Percentiles rank a stretch among this genome's conserved stretches.
These are phyloP conservation scores for Anastatica hierochuntica DNA, from an alignment of 345 rosid species.

Conservation along the genomic window DNA sequence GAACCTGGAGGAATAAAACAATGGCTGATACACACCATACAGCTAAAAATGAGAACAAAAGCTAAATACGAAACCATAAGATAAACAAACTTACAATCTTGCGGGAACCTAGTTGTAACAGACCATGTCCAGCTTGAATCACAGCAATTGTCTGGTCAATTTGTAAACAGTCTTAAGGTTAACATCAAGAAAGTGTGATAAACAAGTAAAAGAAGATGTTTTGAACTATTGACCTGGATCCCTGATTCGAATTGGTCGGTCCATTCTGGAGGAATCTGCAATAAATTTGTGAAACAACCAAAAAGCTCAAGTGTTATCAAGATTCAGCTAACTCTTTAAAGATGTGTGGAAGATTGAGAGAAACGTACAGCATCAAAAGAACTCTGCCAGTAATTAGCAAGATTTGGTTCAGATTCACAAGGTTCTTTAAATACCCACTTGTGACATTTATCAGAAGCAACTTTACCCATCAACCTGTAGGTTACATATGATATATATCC, in stretches of 20 bases:
- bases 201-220: neutral
- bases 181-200: constrained; percentile 12
- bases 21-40: constrained; percentile 35
- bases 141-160: constrained; percentile 85
- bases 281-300: constrained; percentile 22
- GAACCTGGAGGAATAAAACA: constrained; percentile 38
- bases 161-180: constrained; percentile 2
- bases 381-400: constrained; percentile 97
- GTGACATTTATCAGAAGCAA: constrained; percentile 99
- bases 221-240: constrained; percentile 65
- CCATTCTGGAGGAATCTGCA: constrained; percentile 99
- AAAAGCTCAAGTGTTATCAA: no score
- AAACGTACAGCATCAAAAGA: constrained; percentile 92
- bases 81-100: constrained; percentile 58
- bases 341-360: neutral
- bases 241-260: constrained; percentile 99
- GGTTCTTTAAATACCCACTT: constrained; percentile 99
- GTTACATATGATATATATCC: no score
- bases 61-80: neutral
- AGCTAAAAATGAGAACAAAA: neutral
- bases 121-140: constrained; percentile 98
- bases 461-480: constrained; percentile 96
- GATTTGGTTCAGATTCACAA: constrained; percentile 85
- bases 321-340: constrained; percentile 20
- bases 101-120: constrained; percentile 91